Evolutionary conservation across 169 alveolate genomes (phyloP).

Genomic region (Plasmodium knowlesi): DNA sequence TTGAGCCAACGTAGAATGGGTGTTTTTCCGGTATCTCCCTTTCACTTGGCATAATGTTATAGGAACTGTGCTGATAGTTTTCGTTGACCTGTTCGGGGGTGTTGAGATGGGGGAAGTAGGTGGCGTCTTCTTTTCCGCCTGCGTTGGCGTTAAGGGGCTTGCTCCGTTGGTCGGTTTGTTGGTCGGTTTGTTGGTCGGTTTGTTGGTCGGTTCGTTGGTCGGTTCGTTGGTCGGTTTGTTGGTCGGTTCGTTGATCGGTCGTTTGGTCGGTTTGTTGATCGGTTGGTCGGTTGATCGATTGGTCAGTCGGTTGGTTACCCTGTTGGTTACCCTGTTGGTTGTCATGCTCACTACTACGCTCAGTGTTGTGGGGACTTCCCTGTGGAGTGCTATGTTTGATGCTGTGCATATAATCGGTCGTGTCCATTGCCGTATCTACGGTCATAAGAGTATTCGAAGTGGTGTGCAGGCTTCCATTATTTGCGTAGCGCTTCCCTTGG

Average conservation of each 20-base stretch:
- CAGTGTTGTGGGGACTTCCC: not conserved
- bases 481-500: not conserved
- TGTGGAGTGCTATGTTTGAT: not conserved
- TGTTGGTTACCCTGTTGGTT: too few species aligned
- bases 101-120: not conserved
- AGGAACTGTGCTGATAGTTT: not conserved
- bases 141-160: not conserved
- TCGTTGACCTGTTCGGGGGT: slow-evolving; percentile 2
- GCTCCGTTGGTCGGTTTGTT: not conserved
- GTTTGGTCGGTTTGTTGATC: too few species aligned
- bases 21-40: not conserved
- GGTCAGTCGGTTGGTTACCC: not conserved
- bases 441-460: slow-evolving; percentile 23
- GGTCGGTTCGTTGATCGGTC: not conserved
- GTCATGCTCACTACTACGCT: not conserved
- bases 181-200: not conserved
- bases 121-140: not conserved
- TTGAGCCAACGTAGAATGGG: not conserved
- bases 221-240: not conserved
- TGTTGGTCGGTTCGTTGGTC: not conserved
- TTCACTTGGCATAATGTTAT: not conserved
- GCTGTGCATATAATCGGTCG: not conserved
- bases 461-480: not conserved
- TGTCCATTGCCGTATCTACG: not conserved
- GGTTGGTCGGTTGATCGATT: not conserved